Conservation (phyloP, 2,329 filamentous ascomycete genomes). For the Sclerotinia glacialis region DNA sequence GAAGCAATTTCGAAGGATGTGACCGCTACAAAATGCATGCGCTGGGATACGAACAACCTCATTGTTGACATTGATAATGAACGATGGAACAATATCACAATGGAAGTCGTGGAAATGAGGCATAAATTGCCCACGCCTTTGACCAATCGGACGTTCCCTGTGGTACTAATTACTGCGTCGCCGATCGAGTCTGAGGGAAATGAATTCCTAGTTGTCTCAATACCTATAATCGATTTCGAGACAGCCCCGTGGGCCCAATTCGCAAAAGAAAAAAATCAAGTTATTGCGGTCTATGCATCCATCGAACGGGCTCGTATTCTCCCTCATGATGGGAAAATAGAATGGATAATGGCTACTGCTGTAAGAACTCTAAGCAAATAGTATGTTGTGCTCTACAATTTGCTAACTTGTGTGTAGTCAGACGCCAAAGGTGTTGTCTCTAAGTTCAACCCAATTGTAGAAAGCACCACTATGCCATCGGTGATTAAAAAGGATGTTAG, state of each 20-base stretch:
- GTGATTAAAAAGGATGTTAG: conserved; percentile 67
- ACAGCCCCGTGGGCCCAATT: conserved; percentile 38
- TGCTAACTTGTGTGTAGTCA: conserved; percentile 14
- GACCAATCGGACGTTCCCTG: conserved; percentile 60
- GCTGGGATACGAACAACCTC: conserved; percentile 48
- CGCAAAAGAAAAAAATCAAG: conserved; percentile 47
- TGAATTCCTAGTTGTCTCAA: conserved; percentile 57
- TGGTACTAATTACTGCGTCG: conserved; percentile 58
- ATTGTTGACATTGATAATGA: conserved; percentile 42
- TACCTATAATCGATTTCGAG: conserved; percentile 49
- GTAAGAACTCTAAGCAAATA: conserved; percentile 41
- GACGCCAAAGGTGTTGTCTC: conserved; percentile 57
- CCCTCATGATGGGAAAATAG: conserved; percentile 45
- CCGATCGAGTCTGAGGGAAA: conserved; percentile 37
- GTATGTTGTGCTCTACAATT: neutral
- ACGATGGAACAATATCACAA: conserved; percentile 48
- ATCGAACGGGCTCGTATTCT: conserved; percentile 55
- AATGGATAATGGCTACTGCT: conserved; percentile 77
- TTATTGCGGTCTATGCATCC: conserved; percentile 61
- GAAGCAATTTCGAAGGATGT: conserved; percentile 31
- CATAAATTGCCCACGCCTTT: conserved; percentile 61
- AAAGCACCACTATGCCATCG: no score
- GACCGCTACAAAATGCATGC: conserved; percentile 33
- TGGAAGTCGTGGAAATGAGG: conserved; percentile 61
- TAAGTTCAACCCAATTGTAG: no score